Evolutionary conservation across 2,329 filamentous ascomycete genomes (phyloP).

Genomic region (Ophiocordyceps sinensis): DNA sequence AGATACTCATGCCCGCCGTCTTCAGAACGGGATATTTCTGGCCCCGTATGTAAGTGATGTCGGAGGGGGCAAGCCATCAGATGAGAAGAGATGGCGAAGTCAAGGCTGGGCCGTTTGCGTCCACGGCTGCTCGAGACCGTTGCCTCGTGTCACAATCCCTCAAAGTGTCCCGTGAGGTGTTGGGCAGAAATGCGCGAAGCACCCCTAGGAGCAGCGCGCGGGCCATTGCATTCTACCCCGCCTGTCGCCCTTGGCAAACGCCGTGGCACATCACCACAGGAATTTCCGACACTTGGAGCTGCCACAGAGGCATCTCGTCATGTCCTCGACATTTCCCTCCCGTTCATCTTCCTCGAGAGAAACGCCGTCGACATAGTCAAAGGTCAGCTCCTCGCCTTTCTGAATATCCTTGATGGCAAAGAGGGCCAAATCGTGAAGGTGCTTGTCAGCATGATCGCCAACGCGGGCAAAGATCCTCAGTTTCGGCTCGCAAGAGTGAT

Average conservation of each 20-base stretch:
- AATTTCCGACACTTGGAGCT: conserved; percentile 52
- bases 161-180: too few relatives aligned
- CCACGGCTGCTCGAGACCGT: too few relatives aligned
- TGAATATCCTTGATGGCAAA: conserved; percentile 57
- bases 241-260: neutral
- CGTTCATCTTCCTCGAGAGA: conserved; percentile 31
- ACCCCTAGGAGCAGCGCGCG: too few relatives aligned
- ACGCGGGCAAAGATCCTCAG: conserved; percentile 67
- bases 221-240: too few relatives aligned
- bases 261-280: conserved; percentile 39
- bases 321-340: conserved; percentile 29
- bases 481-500: conserved; percentile 70
- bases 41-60: too few relatives aligned
- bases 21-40: too few relatives aligned
- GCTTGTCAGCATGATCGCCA: conserved; percentile 60
- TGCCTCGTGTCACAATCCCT: too few relatives aligned
- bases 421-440: conserved; percentile 62
- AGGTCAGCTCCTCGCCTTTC: conserved; percentile 56
- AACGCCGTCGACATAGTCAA: conserved; percentile 62
- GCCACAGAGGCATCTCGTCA: conserved; percentile 48
- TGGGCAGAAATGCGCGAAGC: too few relatives aligned
- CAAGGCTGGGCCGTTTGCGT: too few relatives aligned
- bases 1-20: too few relatives aligned
- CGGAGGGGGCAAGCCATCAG: too few relatives aligned
- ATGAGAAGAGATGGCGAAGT: too few relatives aligned